phyloP scores from a whole-genome alignment of 176 grass and related monocot species.

The Paspalum vaginatum region DNA sequence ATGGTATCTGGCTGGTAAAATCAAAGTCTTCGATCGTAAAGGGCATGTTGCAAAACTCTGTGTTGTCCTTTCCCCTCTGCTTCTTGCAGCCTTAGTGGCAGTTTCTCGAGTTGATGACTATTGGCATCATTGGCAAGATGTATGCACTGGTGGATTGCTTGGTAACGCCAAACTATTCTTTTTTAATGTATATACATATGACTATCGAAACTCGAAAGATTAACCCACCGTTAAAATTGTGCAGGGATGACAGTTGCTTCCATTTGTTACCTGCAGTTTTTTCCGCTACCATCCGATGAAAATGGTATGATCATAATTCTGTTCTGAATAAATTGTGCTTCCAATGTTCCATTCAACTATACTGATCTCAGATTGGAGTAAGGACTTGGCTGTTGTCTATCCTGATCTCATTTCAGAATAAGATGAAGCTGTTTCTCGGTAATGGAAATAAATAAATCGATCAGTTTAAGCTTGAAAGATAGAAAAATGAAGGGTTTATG shows the following conservation, averaged over 20 bases:
- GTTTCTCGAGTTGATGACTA: slow-evolving; percentile 84
- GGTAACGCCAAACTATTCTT: slow-evolving; percentile 38
- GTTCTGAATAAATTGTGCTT: neutral
- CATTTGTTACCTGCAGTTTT: slow-evolving; percentile 66
- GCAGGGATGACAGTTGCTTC: slow-evolving; percentile 55
- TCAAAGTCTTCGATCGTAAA: slow-evolving; percentile 61
- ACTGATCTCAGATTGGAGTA: neutral
- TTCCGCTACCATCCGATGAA: slow-evolving; percentile 56
- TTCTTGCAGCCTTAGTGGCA: slow-evolving; percentile 65
- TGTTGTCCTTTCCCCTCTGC: slow-evolving; percentile 61
- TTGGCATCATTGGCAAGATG: slow-evolving; percentile 84
- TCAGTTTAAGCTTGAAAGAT: neutral
- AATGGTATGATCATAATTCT: slow-evolving; percentile 41
- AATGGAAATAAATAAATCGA: neutral
- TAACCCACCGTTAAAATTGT: slow-evolving; percentile 4
- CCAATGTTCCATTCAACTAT: neutral
- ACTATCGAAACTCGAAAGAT: neutral
- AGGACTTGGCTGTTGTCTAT: neutral
- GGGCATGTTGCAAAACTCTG: slow-evolving; percentile 76
- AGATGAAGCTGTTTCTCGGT: neutral
- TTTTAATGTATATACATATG: neutral
- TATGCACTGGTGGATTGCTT: slow-evolving; percentile 67
- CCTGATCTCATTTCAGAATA: slow-evolving; percentile 6
- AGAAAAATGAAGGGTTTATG: neutral
- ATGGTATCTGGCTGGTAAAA: slow-evolving; percentile 84